These are phyloP conservation scores for Leccinum broughii DNA, from an alignment of 768 basidiomycete species.

Conservation along the genomic window DNA sequence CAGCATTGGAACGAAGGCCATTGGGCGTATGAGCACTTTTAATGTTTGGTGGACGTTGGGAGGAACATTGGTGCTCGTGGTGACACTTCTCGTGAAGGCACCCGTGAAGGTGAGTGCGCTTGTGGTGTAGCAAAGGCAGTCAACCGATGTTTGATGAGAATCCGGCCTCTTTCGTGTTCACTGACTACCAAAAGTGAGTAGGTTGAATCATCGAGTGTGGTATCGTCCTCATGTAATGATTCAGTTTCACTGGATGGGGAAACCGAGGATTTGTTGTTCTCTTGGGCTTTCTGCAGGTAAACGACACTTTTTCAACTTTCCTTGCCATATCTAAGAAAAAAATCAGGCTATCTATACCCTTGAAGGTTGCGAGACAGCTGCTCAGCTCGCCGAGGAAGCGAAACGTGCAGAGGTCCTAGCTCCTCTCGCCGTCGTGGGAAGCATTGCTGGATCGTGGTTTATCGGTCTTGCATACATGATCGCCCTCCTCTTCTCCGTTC, in stretches of 20 bases:
- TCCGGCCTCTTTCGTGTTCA: constrained; percentile 52
- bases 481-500: constrained; percentile 57
- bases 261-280: constrained; percentile 57
- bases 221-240: constrained; percentile 1
- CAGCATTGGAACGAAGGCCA: constrained; percentile 55
- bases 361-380: constrained; percentile 63
- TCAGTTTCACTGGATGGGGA: constrained; percentile 56
- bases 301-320: neutral
- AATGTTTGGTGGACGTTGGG: constrained; percentile 64
- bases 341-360: constrained; percentile 55
- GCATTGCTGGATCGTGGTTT: constrained; percentile 57
- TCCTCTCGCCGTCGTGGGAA: constrained; percentile 55
- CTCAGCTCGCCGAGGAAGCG: constrained; percentile 64
- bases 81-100: constrained; percentile 56
- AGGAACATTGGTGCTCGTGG: constrained; percentile 56
- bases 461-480: constrained; percentile 60
- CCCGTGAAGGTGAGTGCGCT: constrained; percentile 44
- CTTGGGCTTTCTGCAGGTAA: constrained; percentile 47
- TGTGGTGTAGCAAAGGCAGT: neutral
- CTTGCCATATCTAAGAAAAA: neutral
- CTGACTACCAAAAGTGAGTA: constrained; percentile 53
- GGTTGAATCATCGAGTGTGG: neutral
- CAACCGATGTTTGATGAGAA: constrained; percentile 39
- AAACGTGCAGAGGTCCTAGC: constrained; percentile 56
- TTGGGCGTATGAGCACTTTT: constrained; percentile 55